These are phyloP conservation scores for Inonotus hispidus DNA, from an alignment of 1,284 basidiomycete genomes.

Conservation along the genomic window DNA sequence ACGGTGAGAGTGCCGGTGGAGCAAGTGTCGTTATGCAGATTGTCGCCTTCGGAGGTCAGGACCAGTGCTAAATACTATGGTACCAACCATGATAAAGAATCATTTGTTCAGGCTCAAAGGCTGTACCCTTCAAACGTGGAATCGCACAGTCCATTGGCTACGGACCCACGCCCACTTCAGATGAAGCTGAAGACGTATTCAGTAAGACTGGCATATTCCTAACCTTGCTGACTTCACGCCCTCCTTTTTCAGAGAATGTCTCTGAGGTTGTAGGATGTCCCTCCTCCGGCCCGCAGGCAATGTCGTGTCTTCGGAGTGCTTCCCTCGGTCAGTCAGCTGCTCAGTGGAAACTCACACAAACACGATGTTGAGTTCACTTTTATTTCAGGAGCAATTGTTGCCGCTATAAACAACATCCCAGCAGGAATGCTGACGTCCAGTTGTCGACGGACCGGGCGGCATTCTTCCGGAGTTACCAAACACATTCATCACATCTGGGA, in stretches of 20 bases:
- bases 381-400: constrained; percentile 31
- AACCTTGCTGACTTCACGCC: background rate
- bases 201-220: constrained; percentile 21
- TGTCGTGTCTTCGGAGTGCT: constrained; percentile 36
- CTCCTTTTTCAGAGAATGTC: constrained; percentile 27
- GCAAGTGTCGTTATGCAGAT: constrained; percentile 40
- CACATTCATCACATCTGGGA: constrained; percentile 33
- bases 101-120: constrained; percentile 28
- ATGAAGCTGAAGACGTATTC: constrained; percentile 32
- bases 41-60: constrained; percentile 36
- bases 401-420: constrained; percentile 33
- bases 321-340: constrained; percentile 32
- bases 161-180: constrained; percentile 31
- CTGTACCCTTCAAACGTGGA: constrained; percentile 35
- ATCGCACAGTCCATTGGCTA: constrained; percentile 41
- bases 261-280: constrained; percentile 33
- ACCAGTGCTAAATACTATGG: constrained; percentile 4
- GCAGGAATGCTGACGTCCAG: constrained; percentile 31
- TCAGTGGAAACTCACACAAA: background rate
- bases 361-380: background rate
- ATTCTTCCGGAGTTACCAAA: constrained; percentile 41
- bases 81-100: background rate
- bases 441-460: constrained; percentile 33
- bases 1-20: constrained; percentile 42
- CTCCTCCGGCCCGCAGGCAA: constrained; percentile 24